A percentile compares a stretch with the other conserved stretches of the same genome.
phyloP scores from a whole-genome alignment of 2,329 filamentous ascomycete species.

The Phyllosticta ampelicida region DNA sequence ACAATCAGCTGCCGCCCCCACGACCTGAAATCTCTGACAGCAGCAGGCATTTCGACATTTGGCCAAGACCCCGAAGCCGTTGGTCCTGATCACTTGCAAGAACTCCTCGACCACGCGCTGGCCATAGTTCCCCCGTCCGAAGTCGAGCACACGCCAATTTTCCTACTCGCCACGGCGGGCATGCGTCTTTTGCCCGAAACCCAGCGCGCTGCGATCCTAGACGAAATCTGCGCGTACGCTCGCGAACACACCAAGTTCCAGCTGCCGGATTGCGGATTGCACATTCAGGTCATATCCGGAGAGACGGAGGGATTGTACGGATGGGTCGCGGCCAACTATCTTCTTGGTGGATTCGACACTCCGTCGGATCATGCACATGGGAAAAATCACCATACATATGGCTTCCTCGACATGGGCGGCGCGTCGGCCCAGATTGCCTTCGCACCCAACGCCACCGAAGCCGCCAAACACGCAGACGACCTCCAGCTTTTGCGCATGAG shows the following conservation, averaged over 20 bases:
- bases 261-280: constrained; percentile 77
- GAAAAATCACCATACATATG: constrained; percentile 86
- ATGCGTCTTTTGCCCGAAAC: constrained; percentile 73
- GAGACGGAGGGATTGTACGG: constrained; percentile 95
- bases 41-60: constrained; percentile 68
- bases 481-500: constrained; percentile 77
- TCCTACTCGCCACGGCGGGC: constrained; percentile 89
- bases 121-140: constrained; percentile 65
- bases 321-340: constrained; percentile 94
- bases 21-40: not conserved
- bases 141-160: constrained; percentile 77
- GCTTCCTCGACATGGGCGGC: constrained; percentile 96
- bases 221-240: constrained; percentile 74
- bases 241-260: constrained; percentile 66
- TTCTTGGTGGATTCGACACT: constrained; percentile 80
- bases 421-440: constrained; percentile 97
- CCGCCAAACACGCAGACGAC: constrained; percentile 79
- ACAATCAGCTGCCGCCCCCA: not conserved
- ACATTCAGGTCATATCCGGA: constrained; percentile 89
- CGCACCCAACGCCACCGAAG: constrained; percentile 84
- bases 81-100: constrained; percentile 69
- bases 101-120: constrained; percentile 71
- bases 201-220: constrained; percentile 62
- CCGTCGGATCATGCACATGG: constrained; percentile 67
- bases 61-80: constrained; percentile 65